A percentile compares a stretch with the other conserved stretches of the same genome.
phyloP scores from a whole-genome alignment of 208 protist species.

The Acanthamoeba healyi region DNA sequence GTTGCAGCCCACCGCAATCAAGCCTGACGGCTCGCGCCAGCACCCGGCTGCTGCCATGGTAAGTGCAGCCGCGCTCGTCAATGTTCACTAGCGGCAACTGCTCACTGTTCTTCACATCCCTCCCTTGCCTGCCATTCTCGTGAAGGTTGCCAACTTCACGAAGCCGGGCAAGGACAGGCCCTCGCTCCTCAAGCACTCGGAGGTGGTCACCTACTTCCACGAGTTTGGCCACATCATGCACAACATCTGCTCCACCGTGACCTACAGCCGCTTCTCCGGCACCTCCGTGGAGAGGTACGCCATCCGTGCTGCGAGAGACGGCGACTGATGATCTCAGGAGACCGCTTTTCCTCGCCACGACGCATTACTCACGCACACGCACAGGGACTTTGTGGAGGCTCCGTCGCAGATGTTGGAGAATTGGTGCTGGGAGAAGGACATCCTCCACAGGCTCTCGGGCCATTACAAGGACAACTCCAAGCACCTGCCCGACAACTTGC shows the following conservation, averaged over 20 bases:
- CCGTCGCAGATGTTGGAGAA: conserved; percentile 86
- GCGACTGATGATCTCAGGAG: not conserved
- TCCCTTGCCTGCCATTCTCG: conserved; percentile 26
- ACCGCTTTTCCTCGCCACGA: no score
- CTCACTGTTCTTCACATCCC: not conserved
- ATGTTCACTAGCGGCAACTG: not conserved
- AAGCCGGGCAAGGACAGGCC: conserved; percentile 77
- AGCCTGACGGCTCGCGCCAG: conserved; percentile 49
- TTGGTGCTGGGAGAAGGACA: conserved; percentile 85
- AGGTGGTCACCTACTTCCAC: conserved; percentile 89
- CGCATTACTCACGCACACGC: not conserved
- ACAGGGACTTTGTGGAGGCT: conserved; percentile 86
- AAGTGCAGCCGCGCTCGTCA: not conserved
- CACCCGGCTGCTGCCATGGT: not conserved
- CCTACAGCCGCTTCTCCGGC: conserved; percentile 78
- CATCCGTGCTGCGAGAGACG: not conserved
- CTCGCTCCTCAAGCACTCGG: conserved; percentile 84
- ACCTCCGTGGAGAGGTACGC: conserved; percentile 77
- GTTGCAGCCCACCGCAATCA: conserved; percentile 2
- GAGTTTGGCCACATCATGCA: conserved; percentile 88
- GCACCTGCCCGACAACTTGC: conserved; percentile 79
- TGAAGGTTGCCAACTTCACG: conserved; percentile 85
- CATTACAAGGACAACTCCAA: conserved; percentile 80
- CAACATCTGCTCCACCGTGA: conserved; percentile 77
- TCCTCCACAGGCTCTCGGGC: conserved; percentile 74